phyloP scores from a whole-genome alignment of 306 rosid genomes.

The Citrullus amarus region DNA sequence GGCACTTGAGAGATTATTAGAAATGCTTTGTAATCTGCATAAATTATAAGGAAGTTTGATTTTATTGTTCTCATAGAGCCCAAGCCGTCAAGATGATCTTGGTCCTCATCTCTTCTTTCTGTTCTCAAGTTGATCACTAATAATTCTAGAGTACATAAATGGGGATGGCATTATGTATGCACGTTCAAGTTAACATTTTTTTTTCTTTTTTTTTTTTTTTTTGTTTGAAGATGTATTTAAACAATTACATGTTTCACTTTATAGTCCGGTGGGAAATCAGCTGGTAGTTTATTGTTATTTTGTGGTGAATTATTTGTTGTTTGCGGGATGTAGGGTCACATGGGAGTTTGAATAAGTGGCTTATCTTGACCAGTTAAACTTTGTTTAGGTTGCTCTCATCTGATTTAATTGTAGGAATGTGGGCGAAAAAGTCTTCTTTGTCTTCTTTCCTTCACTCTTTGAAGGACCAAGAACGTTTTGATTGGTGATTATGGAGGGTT shows the following conservation, averaged over 20 bases:
- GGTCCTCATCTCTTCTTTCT: background rate
- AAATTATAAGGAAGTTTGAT: background rate
- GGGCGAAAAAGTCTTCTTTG: too few relatives aligned
- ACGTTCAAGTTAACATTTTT: background rate
- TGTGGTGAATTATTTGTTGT: background rate
- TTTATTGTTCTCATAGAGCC: background rate
- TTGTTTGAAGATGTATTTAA: background rate
- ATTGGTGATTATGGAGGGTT: too few relatives aligned
- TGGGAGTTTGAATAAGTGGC: too few relatives aligned
- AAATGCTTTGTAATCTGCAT: slow-evolving; percentile 3
- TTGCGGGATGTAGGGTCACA: too few relatives aligned
- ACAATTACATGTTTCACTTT: background rate
- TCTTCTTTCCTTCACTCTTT: too few relatives aligned
- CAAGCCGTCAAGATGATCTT: background rate
- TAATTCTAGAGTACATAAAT: slow-evolving; percentile 9
- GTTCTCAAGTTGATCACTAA: background rate
- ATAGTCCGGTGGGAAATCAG: background rate
- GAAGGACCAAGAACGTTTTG: too few relatives aligned
- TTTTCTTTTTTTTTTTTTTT: too few relatives aligned
- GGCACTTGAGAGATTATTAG: background rate
- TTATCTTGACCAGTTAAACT: background rate
- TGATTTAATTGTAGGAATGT: too few relatives aligned
- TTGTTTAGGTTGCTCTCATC: too few relatives aligned
- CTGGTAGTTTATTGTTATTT: background rate
- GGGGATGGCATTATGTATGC: background rate